A percentile compares a stretch with the other conserved stretches of the same genome.
Conservation (phyloP, 1,139 yeast species). For the Candida sojae region DNA sequence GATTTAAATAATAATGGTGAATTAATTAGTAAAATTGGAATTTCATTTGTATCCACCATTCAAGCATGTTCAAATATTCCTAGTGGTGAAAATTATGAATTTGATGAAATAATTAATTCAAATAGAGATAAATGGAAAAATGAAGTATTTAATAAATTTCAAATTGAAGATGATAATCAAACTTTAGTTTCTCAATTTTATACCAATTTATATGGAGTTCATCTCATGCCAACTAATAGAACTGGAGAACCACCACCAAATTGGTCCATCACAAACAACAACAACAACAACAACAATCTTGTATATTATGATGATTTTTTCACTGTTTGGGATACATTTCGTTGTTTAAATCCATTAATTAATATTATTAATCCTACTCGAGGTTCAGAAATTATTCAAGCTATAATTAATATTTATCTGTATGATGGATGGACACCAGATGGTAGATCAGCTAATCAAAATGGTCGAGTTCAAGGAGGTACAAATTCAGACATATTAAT, state of each 20-base stretch:
- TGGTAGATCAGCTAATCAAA: constrained; percentile 39
- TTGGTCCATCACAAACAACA: constrained; percentile 18
- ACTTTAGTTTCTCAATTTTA: constrained; percentile 26
- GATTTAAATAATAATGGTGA: constrained; percentile 4
- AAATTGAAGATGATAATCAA: constrained; percentile 20
- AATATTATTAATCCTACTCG: constrained; percentile 29
- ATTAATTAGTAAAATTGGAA: constrained; percentile 27
- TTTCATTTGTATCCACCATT: constrained; percentile 30
- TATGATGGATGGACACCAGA: constrained; percentile 42
- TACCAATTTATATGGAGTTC: constrained; percentile 34
- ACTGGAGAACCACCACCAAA: constrained; percentile 38
- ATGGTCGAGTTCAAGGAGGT: constrained; percentile 44
- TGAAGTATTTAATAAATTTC: constrained; percentile 26
- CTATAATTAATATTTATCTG: constrained; percentile 30
- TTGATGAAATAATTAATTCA: constrained; percentile 21
- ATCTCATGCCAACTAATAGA: constrained; percentile 35
- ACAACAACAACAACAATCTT: constrained; percentile 18
- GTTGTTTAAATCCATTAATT: constrained; percentile 33
- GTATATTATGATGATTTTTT: constrained; percentile 41
- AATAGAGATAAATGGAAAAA: constrained; percentile 26
- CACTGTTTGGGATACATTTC: constrained; percentile 43
- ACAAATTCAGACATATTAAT: constrained; percentile 40
- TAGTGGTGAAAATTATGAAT: constrained; percentile 15
- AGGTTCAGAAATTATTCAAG: constrained; percentile 32
- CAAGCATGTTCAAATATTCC: constrained; percentile 32